Percentiles rank a stretch among this genome's conserved stretches.
These are phyloP conservation scores for Daldinia eschscholtzii DNA, from an alignment of 2,329 filamentous ascomycete species.

Conservation along the genomic window DNA sequence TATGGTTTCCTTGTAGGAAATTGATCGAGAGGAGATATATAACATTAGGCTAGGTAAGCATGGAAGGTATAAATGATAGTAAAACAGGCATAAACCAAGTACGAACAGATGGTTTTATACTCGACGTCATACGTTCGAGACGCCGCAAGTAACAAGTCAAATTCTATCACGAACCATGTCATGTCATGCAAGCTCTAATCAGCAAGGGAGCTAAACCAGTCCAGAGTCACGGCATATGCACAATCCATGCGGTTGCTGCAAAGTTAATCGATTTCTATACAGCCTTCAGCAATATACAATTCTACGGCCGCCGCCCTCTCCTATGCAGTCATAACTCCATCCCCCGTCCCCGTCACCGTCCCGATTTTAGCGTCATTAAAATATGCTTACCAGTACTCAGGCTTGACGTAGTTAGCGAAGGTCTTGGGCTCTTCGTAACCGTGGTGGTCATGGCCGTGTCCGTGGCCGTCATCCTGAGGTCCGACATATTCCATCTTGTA, in stretches of 20 bases:
- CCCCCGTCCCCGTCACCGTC: neutral
- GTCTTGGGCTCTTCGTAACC: constrained; percentile 91
- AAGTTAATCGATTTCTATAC: constrained; percentile 45
- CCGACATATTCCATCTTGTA: constrained; percentile 99
- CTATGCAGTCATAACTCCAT: constrained; percentile 24
- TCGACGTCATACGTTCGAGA: constrained; percentile 29
- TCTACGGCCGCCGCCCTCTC: constrained; percentile 30
- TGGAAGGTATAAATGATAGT: neutral
- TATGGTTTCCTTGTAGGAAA: neutral
- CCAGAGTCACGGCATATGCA: constrained; percentile 14
- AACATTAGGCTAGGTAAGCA: neutral
- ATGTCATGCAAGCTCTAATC: constrained; percentile 15
- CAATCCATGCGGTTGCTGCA: constrained; percentile 11
- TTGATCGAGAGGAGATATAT: neutral
- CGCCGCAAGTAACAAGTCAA: constrained; percentile 11
- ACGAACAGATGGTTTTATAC: constrained; percentile 18
- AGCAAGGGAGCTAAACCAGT: constrained; percentile 1
- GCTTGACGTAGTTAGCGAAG: constrained; percentile 95
- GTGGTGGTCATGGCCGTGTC: constrained; percentile 65
- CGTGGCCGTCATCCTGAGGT: constrained; percentile 78
- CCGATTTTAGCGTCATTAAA: constrained; percentile 22
- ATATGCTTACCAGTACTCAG: constrained; percentile 83
- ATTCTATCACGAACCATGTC: constrained; percentile 19
- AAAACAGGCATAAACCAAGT: constrained; percentile 4
- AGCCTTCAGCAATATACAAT: constrained; percentile 47